These are phyloP conservation scores for Globisporangium perplexum DNA, from an alignment of 352 stramenopile species.

Conservation along the genomic window DNA sequence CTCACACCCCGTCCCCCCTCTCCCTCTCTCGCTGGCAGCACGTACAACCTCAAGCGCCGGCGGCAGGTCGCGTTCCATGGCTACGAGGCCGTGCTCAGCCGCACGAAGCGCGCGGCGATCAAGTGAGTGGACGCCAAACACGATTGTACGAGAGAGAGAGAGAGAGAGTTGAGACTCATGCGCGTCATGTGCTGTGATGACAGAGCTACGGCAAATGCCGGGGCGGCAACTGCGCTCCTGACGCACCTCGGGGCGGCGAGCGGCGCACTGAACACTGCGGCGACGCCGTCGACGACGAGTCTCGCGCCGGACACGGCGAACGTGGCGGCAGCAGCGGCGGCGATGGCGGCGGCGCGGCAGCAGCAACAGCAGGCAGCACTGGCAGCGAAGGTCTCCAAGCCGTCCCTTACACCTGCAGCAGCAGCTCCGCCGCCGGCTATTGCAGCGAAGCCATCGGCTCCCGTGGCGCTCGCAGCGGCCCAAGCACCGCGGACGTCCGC, in stretches of 20 bases:
- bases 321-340: neutral
- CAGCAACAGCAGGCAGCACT: conserved; percentile 5
- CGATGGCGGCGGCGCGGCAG: neutral
- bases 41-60: conserved; percentile 64
- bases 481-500: neutral
- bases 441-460: conserved; percentile 19
- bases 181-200: no score
- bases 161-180: no score
- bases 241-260: conserved; percentile 2
- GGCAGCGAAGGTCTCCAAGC: conserved; percentile 23
- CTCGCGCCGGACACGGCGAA: neutral
- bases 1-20: no score
- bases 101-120: conserved; percentile 52
- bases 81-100: conserved; percentile 71
- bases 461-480: neutral
- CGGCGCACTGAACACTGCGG: neutral
- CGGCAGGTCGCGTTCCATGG: conserved; percentile 51
- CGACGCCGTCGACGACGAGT: conserved; percentile 7
- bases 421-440: conserved; percentile 9
- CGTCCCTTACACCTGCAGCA: conserved; percentile 16
- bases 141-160: no score
- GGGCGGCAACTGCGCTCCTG: conserved; percentile 7
- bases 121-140: neutral
- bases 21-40: conserved; percentile 17
- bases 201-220: conserved; percentile 8